phyloP scores from a whole-genome alignment of 306 rosid genomes.

The Dryas alaskensis region DNA sequence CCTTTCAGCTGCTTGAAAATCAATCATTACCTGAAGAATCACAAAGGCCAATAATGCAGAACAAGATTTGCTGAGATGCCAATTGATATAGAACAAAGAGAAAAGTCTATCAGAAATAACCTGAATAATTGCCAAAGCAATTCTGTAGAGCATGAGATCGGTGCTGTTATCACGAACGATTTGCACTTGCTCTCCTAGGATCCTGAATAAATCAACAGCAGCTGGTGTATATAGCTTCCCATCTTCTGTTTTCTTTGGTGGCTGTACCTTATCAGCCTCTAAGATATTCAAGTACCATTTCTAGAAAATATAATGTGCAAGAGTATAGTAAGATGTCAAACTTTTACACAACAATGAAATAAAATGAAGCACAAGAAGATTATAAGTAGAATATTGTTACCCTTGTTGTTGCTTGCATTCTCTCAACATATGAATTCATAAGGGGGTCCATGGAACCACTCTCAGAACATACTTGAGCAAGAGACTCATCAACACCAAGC shows the following conservation, averaged over 20 bases:
- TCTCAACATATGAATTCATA: constrained; percentile 91
- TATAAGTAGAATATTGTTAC: constrained; percentile 37
- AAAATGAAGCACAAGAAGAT: constrained; percentile 15
- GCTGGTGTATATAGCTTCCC: constrained; percentile 98
- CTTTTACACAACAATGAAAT: background rate
- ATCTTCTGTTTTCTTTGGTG: constrained; percentile 94
- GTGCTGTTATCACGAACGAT: constrained; percentile 98
- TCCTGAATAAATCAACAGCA: constrained; percentile 96
- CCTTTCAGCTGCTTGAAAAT: constrained; percentile 96
- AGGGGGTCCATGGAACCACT: constrained; percentile 99
- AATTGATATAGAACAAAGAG: background rate
- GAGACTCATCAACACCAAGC: constrained; percentile 89
- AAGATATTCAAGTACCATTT: constrained; percentile 98
- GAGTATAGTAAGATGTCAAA: constrained; percentile 3
- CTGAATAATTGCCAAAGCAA: constrained; percentile 94
- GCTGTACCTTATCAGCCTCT: constrained; percentile 95
- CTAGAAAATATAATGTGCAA: constrained; percentile 40
- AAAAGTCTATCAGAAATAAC: constrained; percentile 28
- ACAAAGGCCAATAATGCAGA: background rate
- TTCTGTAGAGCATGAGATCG: constrained; percentile 91
- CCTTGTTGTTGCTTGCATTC: constrained; percentile 98
- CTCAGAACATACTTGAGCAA: constrained; percentile 98
- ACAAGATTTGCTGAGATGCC: background rate
- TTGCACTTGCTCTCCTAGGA: constrained; percentile 97
- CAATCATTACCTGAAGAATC: constrained; percentile 80